Base-by-base conservation (phyloP, 148 eudicot genomes). In the Drosera capensis region DNA sequence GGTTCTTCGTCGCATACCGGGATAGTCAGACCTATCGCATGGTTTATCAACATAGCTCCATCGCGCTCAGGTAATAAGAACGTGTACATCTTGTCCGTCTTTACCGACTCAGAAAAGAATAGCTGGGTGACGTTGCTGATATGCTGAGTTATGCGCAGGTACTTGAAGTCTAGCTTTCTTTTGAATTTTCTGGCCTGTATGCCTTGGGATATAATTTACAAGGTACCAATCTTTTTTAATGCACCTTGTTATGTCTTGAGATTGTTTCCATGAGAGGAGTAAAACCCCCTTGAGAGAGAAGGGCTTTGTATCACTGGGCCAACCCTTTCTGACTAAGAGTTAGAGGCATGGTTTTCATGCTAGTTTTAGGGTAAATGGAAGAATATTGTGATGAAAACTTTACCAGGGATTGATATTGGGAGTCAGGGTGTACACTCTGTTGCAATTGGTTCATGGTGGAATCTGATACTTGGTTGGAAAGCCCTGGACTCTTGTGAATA, bases 151-250 rank as follows among this genome's bases (percentile, higher is more conserved):
- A 20, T 6, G 5, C 62, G 36, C 72, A 90, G 99, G 78, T 90
- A 90, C 70, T 41, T 90, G 44, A 85, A 85, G 52, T 85, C 95
- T 37, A 65, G 63, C 49, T 90, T 90, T 67, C 23, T 80, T 49
- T 0, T 71, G 43, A 95, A 90, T 61, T 45, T 90, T 23, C 84
- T 90, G 20, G 84, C 74, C 18, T 85, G 95, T 48, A 48, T 90
- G 72, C 99, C 99, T 34, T 85, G 95, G 99, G 99, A 90, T 63
- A 46, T 71, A 48, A 70, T 90, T 51, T 90, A 65, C 59, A 81
- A 77, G 95, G 99, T 90, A 59, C 8, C 45, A 45, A 1, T 17
- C n/a, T 30, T 52, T 16, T 35, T 38, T n/a, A 25, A 18, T 17
- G 24, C 13, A 21, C 7, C 3, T 20, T n/a, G 17, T 40, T 40